Base-by-base conservation (phyloP, 768 basidiomycete species). In the Leccinellum luteum region DNA sequence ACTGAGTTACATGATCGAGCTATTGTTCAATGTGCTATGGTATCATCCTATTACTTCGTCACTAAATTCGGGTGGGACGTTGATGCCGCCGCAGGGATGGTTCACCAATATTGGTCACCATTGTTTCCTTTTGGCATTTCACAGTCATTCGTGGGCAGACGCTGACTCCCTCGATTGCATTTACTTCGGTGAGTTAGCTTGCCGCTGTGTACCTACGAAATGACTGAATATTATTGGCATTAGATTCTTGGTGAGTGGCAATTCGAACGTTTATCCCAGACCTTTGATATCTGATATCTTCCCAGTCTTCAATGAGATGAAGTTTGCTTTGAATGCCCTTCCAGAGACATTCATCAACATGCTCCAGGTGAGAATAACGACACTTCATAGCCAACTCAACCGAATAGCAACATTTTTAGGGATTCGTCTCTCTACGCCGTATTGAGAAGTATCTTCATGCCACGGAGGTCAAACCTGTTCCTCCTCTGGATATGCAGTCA, bases 321-420 rank as follows among this genome's bases (percentile, higher is more conserved):
- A 89, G 66, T 95, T 87, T 63, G 91, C 89, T 6, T 79, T 96
- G 54, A 93, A 88, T 64, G 89, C 89, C 1, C 80, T 97, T 6
- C 94, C 94, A 0, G 93, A 95, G 70, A 93, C 92, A 0, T 86
- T 95, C 66, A 92, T 97, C 71, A 91, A 92, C 65, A 80, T 92
- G 76, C 78, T 96, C 7, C 94, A 97, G 76, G 88, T 85, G 52
- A 44, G 67, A 58, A 15, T 14, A 35, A 30, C 2, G 9, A 15
- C 2, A 7, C 2, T 1, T 41, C 25, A 45, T 14, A 17, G 13
- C 6, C n/a, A 8, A 9, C n/a, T 35, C 19, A 17, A 41, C 50
- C 48, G 17, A 52, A 41, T 31, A 31, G 21, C 19, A 1, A 30
- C 54, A 19, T 51, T 30, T 57, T 41, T 47, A 89, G 87, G 83